A percentile compares a stretch with the other conserved stretches of the same genome.
These are phyloP conservation scores for Strobilomyces confusus DNA, from an alignment of 768 basidiomycete species.

Conservation along the genomic window DNA sequence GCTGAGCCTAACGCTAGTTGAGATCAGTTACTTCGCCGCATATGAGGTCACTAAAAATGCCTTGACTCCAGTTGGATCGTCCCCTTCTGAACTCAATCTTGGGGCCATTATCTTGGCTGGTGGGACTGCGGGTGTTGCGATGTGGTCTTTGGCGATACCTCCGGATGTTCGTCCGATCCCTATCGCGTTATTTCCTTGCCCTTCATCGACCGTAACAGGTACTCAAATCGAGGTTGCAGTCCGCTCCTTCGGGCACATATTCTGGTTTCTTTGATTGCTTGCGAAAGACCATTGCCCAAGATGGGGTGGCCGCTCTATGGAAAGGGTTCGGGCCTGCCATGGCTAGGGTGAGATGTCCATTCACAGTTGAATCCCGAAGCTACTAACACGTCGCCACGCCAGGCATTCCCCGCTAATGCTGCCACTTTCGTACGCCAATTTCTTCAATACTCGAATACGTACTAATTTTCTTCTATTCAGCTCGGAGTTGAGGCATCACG, in stretches of 20 bases:
- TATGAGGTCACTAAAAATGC: slow-evolving; percentile 92
- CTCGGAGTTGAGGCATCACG: slow-evolving; percentile 91
- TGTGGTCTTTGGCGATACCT: slow-evolving; percentile 98
- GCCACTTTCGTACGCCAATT: slow-evolving; percentile 75
- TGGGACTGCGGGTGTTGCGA: slow-evolving; percentile 91
- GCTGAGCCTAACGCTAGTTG: slow-evolving; percentile 5
- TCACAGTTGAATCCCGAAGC: not conserved
- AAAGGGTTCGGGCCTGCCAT: slow-evolving; percentile 98
- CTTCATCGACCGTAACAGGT: slow-evolving; percentile 51
- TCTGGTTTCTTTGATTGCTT: slow-evolving; percentile 90
- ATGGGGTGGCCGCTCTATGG: slow-evolving; percentile 88
- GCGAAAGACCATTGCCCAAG: slow-evolving; percentile 84
- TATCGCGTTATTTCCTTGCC: not conserved
- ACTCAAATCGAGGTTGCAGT: slow-evolving; percentile 92
- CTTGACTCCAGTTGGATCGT: slow-evolving; percentile 75
- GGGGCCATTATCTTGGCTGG: slow-evolving; percentile 88
- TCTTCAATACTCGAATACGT: not conserved
- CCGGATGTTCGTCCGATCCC: slow-evolving; percentile 68
- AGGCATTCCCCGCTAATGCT: slow-evolving; percentile 98
- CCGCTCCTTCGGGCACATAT: slow-evolving; percentile 97
- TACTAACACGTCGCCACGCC: slow-evolving; percentile 1
- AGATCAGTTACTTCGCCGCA: slow-evolving; percentile 85
- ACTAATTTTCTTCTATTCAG: slow-evolving; percentile 35
- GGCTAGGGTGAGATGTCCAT: slow-evolving; percentile 60
- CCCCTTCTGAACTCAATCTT: slow-evolving; percentile 78